Base-by-base conservation (phyloP, 257 asterid genomes). In the Solanum habrochaites region DNA sequence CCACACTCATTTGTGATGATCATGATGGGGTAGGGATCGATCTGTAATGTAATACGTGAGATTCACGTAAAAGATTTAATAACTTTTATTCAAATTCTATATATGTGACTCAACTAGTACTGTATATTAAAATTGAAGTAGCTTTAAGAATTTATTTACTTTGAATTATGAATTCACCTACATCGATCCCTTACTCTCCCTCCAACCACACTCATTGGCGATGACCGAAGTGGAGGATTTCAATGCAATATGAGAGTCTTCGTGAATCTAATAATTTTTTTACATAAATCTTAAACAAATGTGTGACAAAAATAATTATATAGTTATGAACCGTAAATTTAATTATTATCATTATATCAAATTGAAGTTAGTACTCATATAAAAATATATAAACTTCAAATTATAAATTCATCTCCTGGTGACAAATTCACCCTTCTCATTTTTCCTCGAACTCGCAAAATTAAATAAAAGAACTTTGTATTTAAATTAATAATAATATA, bases 341-440 rank as follows among this genome's bases (percentile, higher is more conserved):
- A 32, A 4, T 32, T 32, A 32, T 32, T 4, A 3, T 32, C 7
- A 72, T 20, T 15, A 4, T 20, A 35, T 72, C 8, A 32, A 20
- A 35, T 35, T 35, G 2, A 35, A 35, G 0, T 72, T 15, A 0
- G 0, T 18, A 32, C 5, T 32, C 2, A 0, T 32, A 20, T 18
- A 18, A 20, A 35, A 18, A 35, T 71, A 10, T 20, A 72, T 9
- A 20, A 20, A 20, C 1, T 35, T 72, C 4, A 35, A 69, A 29
- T 29, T 69, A 3, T 7, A 2, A 69, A 29, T 15, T 27, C 5
- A 2, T 8, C 5, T 4, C 7, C 3, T 3, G 0, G 6, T 29
- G 0, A 70, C 3, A 70, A 10, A 16, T 71, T 8, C 12, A 78
- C 15, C 83, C 64, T 45, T 8, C 83, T 49, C 37, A 20, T 8